Evolutionary conservation across 345 rosid species (phyloP).

Genomic region (Lepidium aucheri): DNA sequence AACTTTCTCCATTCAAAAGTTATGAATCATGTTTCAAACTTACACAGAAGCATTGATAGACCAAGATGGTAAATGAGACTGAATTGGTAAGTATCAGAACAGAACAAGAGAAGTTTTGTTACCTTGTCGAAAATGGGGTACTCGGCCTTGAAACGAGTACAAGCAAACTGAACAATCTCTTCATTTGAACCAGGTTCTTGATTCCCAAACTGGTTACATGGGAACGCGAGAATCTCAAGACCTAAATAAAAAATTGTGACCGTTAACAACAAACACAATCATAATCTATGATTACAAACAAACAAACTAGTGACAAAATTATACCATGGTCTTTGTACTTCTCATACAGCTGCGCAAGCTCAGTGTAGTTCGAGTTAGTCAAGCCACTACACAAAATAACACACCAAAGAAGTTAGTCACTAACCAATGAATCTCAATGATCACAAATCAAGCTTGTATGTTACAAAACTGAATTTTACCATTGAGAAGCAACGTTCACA

Average conservation of each 20-base stretch:
- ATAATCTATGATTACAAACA: neutral
- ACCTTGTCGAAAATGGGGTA: slow-evolving; percentile 93
- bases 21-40: neutral
- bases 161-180: slow-evolving; percentile 61
- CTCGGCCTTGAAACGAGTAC: slow-evolving; percentile 94
- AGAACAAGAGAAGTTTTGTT: neutral
- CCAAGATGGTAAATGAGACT: neutral
- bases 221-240: slow-evolving; percentile 82
- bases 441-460: neutral
- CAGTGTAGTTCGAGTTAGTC: slow-evolving; percentile 89
- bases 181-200: slow-evolving; percentile 88
- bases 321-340: slow-evolving; percentile 85
- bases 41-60: neutral
- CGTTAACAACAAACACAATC: neutral
- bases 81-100: neutral
- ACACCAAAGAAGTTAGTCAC: neutral
- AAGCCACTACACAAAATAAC: slow-evolving; percentile 49
- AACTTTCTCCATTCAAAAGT: neutral
- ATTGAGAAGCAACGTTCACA: slow-evolving; percentile 90
- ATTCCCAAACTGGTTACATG: slow-evolving; percentile 84
- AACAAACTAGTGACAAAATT: neutral
- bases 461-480: slow-evolving; percentile 31
- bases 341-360: slow-evolving; percentile 66
- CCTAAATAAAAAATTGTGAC: slow-evolving; percentile 29
- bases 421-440: neutral